These are phyloP conservation scores for Melanogaster broomeanus DNA, from an alignment of 768 basidiomycete species.

Conservation along the genomic window DNA sequence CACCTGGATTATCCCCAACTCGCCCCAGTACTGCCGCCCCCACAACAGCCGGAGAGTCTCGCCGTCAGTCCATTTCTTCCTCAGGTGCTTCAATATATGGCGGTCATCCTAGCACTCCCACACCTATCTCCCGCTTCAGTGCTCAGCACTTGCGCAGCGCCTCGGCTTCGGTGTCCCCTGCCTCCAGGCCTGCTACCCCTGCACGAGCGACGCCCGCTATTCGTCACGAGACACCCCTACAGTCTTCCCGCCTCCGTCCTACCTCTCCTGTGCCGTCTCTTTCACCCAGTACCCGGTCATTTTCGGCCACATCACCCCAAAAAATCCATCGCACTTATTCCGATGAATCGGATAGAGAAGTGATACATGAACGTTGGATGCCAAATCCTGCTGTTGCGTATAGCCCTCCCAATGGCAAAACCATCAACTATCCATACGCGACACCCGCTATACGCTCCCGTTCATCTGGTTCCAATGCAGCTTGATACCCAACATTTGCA, in stretches of 20 bases:
- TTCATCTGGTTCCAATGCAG: conserved; percentile 37
- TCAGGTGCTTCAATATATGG: conserved; percentile 37
- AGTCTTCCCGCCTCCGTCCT: conserved; percentile 28
- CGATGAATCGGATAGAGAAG: conserved; percentile 60
- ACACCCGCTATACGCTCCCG: conserved; percentile 25
- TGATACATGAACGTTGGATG: conserved; percentile 67
- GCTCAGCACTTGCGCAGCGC: conserved; percentile 58
- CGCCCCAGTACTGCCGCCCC: conserved; percentile 32
- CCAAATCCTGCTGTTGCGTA: conserved; percentile 44
- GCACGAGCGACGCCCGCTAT: conserved; percentile 29
- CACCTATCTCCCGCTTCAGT: conserved; percentile 53
- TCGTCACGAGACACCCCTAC: conserved; percentile 32
- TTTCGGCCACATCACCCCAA: conserved; percentile 48
- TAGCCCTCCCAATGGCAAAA: conserved; percentile 38
- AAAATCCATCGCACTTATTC: conserved; percentile 63
- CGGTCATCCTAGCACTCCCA: conserved; percentile 38
- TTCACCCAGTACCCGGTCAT: conserved; percentile 51
- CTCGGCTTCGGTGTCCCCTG: conserved; percentile 47
- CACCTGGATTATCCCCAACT: conserved; percentile 21
- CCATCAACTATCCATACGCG: conserved; percentile 28
- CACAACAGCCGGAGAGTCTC: conserved; percentile 17
- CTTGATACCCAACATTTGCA: conserved; percentile 26
- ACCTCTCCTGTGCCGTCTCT: conserved; percentile 31
- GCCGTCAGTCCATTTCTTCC: conserved; percentile 33
- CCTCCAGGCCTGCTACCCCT: conserved; percentile 35